phyloP scores from a whole-genome alignment of 177 flowering plant species.

The Telopea speciosissima region DNA sequence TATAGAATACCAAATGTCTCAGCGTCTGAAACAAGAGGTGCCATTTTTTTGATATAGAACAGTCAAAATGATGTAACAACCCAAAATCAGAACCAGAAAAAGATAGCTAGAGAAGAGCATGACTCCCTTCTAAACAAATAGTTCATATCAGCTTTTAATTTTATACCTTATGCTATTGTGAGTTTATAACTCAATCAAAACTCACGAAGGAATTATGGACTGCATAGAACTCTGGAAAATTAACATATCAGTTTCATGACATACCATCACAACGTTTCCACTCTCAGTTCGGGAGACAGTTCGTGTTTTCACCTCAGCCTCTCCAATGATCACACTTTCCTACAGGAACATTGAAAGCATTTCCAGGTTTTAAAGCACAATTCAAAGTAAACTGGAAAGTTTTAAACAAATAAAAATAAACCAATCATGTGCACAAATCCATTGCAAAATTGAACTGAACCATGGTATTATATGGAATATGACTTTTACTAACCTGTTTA shows the following conservation, averaged over 20 bases:
- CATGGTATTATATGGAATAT: not conserved
- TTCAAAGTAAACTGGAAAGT: not conserved
- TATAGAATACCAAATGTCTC: not conserved
- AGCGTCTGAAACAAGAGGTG: not conserved
- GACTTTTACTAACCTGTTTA: slow-evolving; percentile 32
- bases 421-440: not conserved
- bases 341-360: not conserved
- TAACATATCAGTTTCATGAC: slow-evolving; percentile 3
- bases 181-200: not conserved
- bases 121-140: not conserved
- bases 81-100: not conserved
- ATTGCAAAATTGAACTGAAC: not conserved
- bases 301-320: slow-evolving; percentile 8
- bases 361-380: not conserved
- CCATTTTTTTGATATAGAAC: not conserved
- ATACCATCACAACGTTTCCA: slow-evolving; percentile 8
- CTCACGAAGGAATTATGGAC: not conserved
- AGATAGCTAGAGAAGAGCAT: not conserved
- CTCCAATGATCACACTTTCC: too few relatives aligned
- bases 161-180: not conserved
- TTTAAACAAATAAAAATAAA: not conserved
- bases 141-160: not conserved
- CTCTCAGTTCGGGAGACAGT: slow-evolving; percentile 6
- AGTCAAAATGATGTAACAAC: not conserved
- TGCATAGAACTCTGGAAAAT: not conserved